Base-by-base conservation (phyloP, 257 asterid genomes). In the Sherardia arvensis region DNA sequence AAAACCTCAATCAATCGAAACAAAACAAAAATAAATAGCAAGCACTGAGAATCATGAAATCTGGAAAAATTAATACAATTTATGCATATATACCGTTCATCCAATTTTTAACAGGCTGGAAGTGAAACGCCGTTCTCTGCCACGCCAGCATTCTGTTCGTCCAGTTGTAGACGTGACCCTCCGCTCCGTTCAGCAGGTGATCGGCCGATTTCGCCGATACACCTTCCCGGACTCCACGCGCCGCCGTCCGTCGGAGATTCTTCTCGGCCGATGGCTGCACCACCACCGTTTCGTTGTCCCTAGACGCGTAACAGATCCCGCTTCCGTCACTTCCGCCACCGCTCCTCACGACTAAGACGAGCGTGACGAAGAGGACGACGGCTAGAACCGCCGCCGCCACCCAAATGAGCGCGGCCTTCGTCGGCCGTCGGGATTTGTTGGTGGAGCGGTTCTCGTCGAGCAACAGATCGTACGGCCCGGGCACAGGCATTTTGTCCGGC, bases 81-180 rank as follows among this genome's bases (percentile, higher is more conserved):
- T n/a, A n/a, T n/a, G n/a, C n/a, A 15, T 21, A 12, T 8, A 15
- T 62, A 74, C 79, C 79, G n/a, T 75, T 75, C 79, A 75, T 75
- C 79, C 79, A 77, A 59, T 77, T 77, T 49, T 73, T 64, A 12
- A 22, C 33, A 1, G 81, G 74, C 45, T 77, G 81, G 51, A 77
- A 77, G 65, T 77, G 81, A 18, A 73, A 77, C 17, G 73, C 78
- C 33, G 69, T 62, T 55, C 74, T 73, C 53, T 77, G 73, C 81
- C 81, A 77, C n/a, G 51, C 61, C 64, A 77, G 40, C 66, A 67
- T 57, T 17, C 45, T 20, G 0, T 59, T 59, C 0, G 78, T 66
- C 81, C 81, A 38, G 4, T 38, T 38, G 47, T 9, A 38, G 5
- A 4, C 3, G 14, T 38, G 5, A 36, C 11, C 17, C 17, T 14